phyloP scores from a whole-genome alignment of 1,284 basidiomycete species.

The Tilletia caries region DNA sequence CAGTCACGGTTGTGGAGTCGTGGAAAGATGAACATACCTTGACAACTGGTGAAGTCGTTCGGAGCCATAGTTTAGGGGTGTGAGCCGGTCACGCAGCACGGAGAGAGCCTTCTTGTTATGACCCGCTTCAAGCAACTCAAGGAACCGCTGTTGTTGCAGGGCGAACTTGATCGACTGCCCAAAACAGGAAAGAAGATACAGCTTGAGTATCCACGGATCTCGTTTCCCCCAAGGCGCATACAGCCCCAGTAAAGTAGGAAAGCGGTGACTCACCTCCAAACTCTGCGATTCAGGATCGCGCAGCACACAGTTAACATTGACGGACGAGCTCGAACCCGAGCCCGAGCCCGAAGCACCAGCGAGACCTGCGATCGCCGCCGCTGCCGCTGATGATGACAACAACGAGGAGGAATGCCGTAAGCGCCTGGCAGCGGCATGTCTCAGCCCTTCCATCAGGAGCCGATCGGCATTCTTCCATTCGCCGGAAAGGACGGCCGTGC shows the following conservation, averaged over 20 bases:
- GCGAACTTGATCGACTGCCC: slow-evolving; percentile 79
- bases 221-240: too few species aligned
- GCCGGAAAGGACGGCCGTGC: slow-evolving; percentile 75
- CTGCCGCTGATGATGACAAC: background rate
- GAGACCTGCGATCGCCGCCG: background rate
- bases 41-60: slow-evolving; percentile 41
- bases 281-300: slow-evolving; percentile 30
- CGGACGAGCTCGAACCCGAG: slow-evolving; percentile 9
- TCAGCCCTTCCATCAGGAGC: slow-evolving; percentile 61
- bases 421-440: slow-evolving; percentile 28
- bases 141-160: slow-evolving; percentile 89
- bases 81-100: slow-evolving; percentile 80
- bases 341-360: background rate
- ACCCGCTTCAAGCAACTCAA: slow-evolving; percentile 82
- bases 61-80: slow-evolving; percentile 58
- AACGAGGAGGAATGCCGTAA: background rate
- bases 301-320: slow-evolving; percentile 34
- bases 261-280: slow-evolving; percentile 23
- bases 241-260: background rate
- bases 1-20: too few species aligned
- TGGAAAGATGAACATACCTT: slow-evolving; percentile 1
- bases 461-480: slow-evolving; percentile 78
- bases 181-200: slow-evolving; percentile 25
- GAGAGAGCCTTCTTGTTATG: slow-evolving; percentile 78
- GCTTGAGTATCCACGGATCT: too few species aligned